phyloP scores from a whole-genome alignment of 257 asterid species.

The Solanum medicagineum region DNA sequence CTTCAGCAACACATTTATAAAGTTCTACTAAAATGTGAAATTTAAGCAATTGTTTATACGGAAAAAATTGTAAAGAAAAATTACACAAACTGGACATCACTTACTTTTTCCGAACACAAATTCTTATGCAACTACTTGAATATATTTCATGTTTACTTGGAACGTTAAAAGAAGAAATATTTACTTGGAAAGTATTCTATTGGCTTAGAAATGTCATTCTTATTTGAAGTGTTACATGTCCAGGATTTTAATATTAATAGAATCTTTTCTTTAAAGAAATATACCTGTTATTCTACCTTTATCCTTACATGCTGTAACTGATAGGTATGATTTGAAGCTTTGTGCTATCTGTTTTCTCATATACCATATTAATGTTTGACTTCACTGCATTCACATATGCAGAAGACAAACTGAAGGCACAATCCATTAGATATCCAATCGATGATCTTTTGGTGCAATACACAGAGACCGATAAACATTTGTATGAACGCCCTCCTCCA shows the following conservation, averaged over 20 bases:
- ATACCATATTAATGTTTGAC: not conserved
- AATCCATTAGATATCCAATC: constrained; percentile 54
- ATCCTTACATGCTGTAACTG: not conserved
- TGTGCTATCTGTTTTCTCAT: not conserved
- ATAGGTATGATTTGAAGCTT: not conserved
- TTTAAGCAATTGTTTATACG: not conserved
- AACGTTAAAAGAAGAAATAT: not conserved
- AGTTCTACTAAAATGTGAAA: not conserved
- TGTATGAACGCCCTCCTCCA: constrained; percentile 51
- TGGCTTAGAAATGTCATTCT: not conserved
- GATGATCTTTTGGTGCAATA: constrained; percentile 75
- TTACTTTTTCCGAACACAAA: not conserved
- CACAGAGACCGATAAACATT: constrained; percentile 44
- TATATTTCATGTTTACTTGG: not conserved
- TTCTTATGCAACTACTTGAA: not conserved
- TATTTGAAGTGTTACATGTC: not conserved
- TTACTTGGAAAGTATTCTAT: not conserved
- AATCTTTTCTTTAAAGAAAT: not conserved
- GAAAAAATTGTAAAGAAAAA: not conserved
- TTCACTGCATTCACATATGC: constrained; percentile 5
- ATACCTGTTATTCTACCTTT: not conserved
- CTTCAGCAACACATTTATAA: not conserved
- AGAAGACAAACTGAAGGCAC: constrained; percentile 37
- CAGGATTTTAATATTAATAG: not conserved
- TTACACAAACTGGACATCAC: not conserved